Conservation (phyloP, 306 rosid species). For the Rosa multiflora region DNA sequence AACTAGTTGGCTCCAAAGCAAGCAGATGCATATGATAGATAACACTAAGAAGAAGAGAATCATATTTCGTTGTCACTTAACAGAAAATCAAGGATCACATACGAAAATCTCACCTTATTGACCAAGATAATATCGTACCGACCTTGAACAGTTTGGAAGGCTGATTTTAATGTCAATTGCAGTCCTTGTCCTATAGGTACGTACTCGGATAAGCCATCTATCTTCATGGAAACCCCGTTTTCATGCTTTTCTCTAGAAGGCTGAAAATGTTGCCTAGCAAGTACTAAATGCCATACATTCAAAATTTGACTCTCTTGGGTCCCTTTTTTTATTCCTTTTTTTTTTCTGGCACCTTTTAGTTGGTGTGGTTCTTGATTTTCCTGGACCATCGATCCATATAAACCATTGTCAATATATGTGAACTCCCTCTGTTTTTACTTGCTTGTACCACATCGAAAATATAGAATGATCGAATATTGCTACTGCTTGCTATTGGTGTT, state of each 20-base stretch:
- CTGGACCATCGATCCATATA: neutral
- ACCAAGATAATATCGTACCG: neutral
- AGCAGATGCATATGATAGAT: neutral
- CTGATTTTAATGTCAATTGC: neutral
- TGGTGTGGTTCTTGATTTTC: neutral
- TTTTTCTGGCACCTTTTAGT: neutral
- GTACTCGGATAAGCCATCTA: neutral
- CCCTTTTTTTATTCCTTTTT: no score
- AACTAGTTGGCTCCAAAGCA: neutral
- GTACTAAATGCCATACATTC: neutral
- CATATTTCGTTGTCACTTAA: neutral
- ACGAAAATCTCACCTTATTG: neutral
- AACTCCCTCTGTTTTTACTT: neutral
- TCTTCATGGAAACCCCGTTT: neutral
- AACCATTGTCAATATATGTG: constrained; percentile 2
- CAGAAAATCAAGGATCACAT: neutral
- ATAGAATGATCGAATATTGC: neutral
- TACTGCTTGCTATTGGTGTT: neutral
- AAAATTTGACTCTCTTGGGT: neutral
- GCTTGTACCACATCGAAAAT: neutral
- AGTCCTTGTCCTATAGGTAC: neutral
- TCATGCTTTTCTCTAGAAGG: neutral
- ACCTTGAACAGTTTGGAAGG: neutral
- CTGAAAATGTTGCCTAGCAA: neutral
- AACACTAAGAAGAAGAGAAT: neutral